A percentile compares a stretch with the other conserved stretches of the same genome.
These are phyloP conservation scores for Colletotrichum plurivorum DNA, from an alignment of 2,329 filamentous ascomycete species.

Conservation along the genomic window DNA sequence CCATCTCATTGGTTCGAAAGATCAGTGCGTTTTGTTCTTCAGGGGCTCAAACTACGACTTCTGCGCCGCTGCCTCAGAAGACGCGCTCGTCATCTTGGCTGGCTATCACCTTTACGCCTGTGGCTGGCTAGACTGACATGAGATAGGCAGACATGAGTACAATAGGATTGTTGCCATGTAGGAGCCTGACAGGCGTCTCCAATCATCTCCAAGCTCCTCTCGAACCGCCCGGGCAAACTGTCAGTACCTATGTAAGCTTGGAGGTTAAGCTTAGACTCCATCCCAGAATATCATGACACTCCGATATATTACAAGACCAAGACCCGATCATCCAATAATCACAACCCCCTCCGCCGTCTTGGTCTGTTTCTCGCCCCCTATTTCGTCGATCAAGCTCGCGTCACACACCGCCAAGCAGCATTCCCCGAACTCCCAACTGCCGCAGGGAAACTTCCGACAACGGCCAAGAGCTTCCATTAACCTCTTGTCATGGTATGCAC, in stretches of 20 bases:
- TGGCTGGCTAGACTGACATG: background rate
- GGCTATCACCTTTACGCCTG: background rate
- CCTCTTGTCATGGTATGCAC: no score
- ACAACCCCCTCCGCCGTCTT: background rate
- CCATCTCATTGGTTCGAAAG: no score
- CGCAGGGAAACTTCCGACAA: conserved; percentile 20
- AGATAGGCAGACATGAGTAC: background rate
- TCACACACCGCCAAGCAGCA: conserved; percentile 29
- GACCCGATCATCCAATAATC: conserved; percentile 7
- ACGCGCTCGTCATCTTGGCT: conserved; percentile 11
- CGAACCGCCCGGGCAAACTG: background rate
- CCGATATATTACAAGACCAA: background rate
- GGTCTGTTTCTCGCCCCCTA: conserved; percentile 1
- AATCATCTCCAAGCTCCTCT: background rate
- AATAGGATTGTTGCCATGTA: background rate
- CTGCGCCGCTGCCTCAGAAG: conserved; percentile 21
- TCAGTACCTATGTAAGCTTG: background rate
- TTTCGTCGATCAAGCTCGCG: conserved; percentile 23
- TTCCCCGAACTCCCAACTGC: conserved; percentile 20
- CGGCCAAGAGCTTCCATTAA: conserved; percentile 1
- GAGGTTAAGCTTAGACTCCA: conserved; percentile 10
- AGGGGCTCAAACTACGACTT: conserved; percentile 16
- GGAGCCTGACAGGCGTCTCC: background rate
- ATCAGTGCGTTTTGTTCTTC: conserved; percentile 1
- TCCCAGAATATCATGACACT: background rate